Percentiles rank a stretch among this genome's conserved stretches.
Conservation (phyloP, 2,329 filamentous ascomycete species). For the Fonsecaea multimorphosa region DNA sequence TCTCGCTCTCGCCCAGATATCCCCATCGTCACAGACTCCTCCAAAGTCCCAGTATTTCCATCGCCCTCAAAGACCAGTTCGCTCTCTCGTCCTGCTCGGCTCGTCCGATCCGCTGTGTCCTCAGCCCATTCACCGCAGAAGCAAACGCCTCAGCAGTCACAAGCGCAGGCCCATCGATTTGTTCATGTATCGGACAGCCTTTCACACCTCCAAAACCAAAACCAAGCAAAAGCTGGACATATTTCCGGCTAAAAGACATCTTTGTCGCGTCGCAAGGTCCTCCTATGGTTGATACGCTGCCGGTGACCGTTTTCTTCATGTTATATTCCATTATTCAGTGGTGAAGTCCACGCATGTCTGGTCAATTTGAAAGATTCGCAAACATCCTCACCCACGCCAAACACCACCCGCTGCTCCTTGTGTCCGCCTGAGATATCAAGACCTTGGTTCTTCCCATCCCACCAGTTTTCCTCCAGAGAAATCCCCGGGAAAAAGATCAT, state of each 20-base stretch:
- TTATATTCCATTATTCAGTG: constrained; percentile 37
- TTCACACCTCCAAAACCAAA: constrained; percentile 91
- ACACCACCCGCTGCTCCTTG: constrained; percentile 46
- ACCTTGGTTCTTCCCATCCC: constrained; percentile 17
- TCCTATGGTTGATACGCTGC: constrained; percentile 78
- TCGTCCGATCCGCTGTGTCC: constrained; percentile 16
- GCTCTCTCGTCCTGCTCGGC: neutral
- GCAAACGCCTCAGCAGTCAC: constrained; percentile 25
- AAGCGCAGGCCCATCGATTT: constrained; percentile 53
- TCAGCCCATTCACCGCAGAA: constrained; percentile 16
- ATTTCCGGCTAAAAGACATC: constrained; percentile 95
- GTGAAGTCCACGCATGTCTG: constrained; percentile 64
- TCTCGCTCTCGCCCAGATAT: constrained; percentile 30
- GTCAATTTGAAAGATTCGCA: constrained; percentile 53
- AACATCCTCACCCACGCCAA: constrained; percentile 45
- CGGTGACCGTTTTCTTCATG: constrained; percentile 40
- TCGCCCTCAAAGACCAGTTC: neutral
- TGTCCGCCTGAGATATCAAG: constrained; percentile 39
- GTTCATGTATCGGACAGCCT: constrained; percentile 99
- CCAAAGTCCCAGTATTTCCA: neutral
- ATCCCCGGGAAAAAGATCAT: constrained; percentile 12
- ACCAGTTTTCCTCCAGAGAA: constrained; percentile 5
- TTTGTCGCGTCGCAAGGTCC: constrained; percentile 82
- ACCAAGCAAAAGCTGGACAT: constrained; percentile 93
- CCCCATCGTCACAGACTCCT: constrained; percentile 28